Percentiles rank a stretch among this genome's conserved stretches.
phyloP scores from a whole-genome alignment of 1,139 yeast species.

The Oligophagozyma castellii region DNA sequence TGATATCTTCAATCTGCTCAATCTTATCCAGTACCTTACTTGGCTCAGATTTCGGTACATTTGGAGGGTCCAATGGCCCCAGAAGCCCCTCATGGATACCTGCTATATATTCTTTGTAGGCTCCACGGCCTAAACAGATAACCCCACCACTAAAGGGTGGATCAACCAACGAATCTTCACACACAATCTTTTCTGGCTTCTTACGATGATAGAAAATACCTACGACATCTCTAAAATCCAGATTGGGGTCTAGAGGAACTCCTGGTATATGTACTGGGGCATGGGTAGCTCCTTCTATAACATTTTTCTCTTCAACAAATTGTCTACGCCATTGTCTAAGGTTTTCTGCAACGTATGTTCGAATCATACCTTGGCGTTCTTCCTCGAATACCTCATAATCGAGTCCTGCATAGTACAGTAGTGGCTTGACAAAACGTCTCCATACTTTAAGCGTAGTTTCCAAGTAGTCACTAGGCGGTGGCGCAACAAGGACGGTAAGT shows the following conservation, averaged over 20 bases:
- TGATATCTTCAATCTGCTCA: neutral
- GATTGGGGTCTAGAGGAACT: neutral
- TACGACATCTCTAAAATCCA: slow-evolving; percentile 34
- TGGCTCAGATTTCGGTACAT: neutral
- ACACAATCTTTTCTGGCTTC: slow-evolving; percentile 26
- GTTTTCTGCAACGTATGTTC: slow-evolving; percentile 69
- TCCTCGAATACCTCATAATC: slow-evolving; percentile 70
- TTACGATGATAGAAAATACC: slow-evolving; percentile 38
- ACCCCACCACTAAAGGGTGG: slow-evolving; percentile 62
- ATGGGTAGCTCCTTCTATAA: neutral
- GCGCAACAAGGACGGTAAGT: slow-evolving; percentile 74
- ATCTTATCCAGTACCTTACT: too few relatives aligned
- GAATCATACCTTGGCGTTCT: slow-evolving; percentile 74
- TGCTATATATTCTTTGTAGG: slow-evolving; percentile 78
- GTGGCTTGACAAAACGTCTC: slow-evolving; percentile 74
- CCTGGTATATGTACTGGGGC: neutral
- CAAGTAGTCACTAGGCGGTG: slow-evolving; percentile 89
- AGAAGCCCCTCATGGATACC: slow-evolving; percentile 92
- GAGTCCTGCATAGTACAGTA: slow-evolving; percentile 71
- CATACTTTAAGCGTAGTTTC: slow-evolving; percentile 65
- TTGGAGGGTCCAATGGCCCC: slow-evolving; percentile 56
- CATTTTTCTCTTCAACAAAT: slow-evolving; percentile 7
- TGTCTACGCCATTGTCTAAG: slow-evolving; percentile 55
- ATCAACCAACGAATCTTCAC: slow-evolving; percentile 36
- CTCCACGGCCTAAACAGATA: slow-evolving; percentile 88